These are phyloP conservation scores for Tilletiaria anomala DNA, from an alignment of 1,284 basidiomycete species.

Conservation along the genomic window DNA sequence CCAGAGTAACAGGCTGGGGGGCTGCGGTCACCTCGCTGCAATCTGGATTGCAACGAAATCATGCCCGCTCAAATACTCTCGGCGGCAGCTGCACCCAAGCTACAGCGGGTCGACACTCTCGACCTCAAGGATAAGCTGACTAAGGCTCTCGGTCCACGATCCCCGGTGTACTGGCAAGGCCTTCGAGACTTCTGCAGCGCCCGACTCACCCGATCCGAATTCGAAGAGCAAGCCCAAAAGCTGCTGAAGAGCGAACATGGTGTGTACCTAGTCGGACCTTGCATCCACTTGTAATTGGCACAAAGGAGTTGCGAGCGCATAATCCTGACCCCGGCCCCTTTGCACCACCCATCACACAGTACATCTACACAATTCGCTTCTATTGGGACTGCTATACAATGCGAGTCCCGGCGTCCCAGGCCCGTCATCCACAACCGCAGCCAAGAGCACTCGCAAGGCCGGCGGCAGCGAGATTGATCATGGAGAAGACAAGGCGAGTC, in stretches of 20 bases:
- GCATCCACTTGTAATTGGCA: too few species aligned
- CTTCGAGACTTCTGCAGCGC: slow-evolving; percentile 40
- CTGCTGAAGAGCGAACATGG: slow-evolving; percentile 26
- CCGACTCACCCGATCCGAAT: slow-evolving; percentile 38
- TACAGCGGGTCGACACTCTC: slow-evolving; percentile 25
- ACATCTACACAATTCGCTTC: slow-evolving; percentile 41
- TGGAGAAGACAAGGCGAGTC: slow-evolving; percentile 8
- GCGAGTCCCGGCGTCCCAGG: slow-evolving; percentile 29
- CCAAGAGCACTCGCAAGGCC: background rate
- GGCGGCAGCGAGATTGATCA: slow-evolving; percentile 10
- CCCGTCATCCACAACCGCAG: slow-evolving; percentile 5
- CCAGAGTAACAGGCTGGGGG: too few species aligned
- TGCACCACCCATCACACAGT: slow-evolving; percentile 23
- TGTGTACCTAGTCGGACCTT: slow-evolving; percentile 7
- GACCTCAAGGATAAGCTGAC: slow-evolving; percentile 30
- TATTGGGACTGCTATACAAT: slow-evolving; percentile 43
- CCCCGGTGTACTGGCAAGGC: slow-evolving; percentile 39
- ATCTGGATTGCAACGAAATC: too few species aligned
- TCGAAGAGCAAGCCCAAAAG: slow-evolving; percentile 31
- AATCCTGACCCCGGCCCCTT: too few species aligned
- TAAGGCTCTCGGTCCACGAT: slow-evolving; percentile 24
- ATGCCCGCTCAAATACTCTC: too few species aligned
- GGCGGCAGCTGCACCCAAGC: slow-evolving; percentile 2
- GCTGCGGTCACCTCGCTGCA: too few species aligned
- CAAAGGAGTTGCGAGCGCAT: too few species aligned